These are phyloP conservation scores for Ophidiomyces ophidiicola DNA, from an alignment of 2,329 filamentous ascomycete species.

Conservation along the genomic window DNA sequence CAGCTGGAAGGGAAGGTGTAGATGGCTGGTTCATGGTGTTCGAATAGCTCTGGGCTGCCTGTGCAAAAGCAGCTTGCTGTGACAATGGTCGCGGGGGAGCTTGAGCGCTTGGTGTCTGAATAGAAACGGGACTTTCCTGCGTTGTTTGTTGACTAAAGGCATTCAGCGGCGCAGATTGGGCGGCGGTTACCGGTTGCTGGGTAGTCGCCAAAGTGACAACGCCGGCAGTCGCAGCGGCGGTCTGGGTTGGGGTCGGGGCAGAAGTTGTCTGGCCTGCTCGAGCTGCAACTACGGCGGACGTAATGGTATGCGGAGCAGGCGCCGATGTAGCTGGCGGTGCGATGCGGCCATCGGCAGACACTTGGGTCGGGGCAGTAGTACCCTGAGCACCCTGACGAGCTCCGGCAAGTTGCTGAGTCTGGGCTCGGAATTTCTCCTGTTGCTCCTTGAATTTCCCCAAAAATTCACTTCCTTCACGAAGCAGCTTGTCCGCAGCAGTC, in stretches of 20 bases:
- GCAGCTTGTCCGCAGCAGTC: constrained; percentile 30
- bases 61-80: constrained; percentile 36
- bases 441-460: constrained; percentile 39
- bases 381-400: constrained; percentile 15
- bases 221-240: neutral
- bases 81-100: constrained; percentile 34
- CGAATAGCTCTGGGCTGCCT: constrained; percentile 34
- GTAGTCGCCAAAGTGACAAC: constrained; percentile 11
- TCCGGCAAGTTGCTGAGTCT: constrained; percentile 25
- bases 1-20: constrained; percentile 20
- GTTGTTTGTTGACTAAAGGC: constrained; percentile 22
- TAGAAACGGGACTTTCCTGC: constrained; percentile 23
- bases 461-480: constrained; percentile 36
- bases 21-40: constrained; percentile 23
- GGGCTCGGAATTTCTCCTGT: constrained; percentile 34
- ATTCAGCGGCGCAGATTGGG: constrained; percentile 20
- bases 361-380: constrained; percentile 16
- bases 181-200: constrained; percentile 17
- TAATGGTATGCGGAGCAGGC: constrained; percentile 35
- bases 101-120: constrained; percentile 23
- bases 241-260: constrained; percentile 20
- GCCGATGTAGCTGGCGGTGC: constrained; percentile 9
- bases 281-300: constrained; percentile 37
- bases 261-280: constrained; percentile 28
- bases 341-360: constrained; percentile 14